Base-by-base conservation (phyloP, 768 basidiomycete genomes). In the Boletus rubropictus region DNA sequence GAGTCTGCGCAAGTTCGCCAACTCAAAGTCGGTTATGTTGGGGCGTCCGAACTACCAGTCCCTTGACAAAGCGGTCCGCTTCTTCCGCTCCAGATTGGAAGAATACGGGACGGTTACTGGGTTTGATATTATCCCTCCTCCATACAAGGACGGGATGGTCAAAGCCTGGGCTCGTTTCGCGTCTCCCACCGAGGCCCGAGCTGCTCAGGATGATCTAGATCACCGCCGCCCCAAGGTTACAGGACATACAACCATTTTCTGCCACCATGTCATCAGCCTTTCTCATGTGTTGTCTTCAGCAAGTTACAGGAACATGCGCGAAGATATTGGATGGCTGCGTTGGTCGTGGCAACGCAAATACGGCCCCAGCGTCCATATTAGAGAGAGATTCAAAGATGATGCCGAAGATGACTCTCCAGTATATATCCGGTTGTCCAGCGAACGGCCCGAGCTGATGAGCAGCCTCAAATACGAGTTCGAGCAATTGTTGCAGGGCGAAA, bases 401-500 rank as follows among this genome's bases (percentile, higher is more conserved):
- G 5, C 24, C 5, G 24, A 38, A 0, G 53, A 51, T 2, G 44
- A 54, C 12, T 24, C 40, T 0, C 59, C 65, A 0, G 69, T 73
- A 17, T 33, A 48, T 9, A 61, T 88, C 39, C 77, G 69, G 48
- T 50, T 89, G 1, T 74, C 70, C 2, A 77, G 79, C 0, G 72
- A 77, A 11, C 71, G 74, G 10, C 55, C 76, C 10, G 72, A 72
- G 43, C 65, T 75, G 7, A 60, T 90, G 2, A 76, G 77, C 0
- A 62, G 61, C 33, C 71, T 86, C 43, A 88, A 86, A 55, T 60
- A 68, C 3, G 72, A 80, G 51, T 72, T 87, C 18, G 84, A 86
- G 57, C 70, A 70, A n/a, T 67, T 83, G 10, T 57, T 84, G 0
- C 75, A 72, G 3, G 86, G 87, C 1, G 82, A 89, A 52, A 65